Conservation (phyloP, 306 rosid species). For the Abrus precatorius region DNA sequence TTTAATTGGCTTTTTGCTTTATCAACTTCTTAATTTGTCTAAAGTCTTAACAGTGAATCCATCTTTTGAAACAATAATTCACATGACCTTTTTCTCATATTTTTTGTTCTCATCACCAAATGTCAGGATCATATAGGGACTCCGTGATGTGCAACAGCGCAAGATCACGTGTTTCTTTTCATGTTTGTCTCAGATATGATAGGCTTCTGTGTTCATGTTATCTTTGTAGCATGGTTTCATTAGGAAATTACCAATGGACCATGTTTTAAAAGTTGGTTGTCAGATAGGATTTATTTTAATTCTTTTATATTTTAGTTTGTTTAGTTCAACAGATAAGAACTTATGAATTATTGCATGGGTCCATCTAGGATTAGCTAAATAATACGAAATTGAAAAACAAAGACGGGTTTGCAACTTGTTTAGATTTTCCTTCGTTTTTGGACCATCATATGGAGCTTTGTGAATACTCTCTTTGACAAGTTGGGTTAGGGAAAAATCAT, state of each 20-base stretch:
- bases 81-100: no score
- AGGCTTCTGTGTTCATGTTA: slow-evolving; percentile 13
- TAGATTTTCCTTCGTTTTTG: slow-evolving; percentile 1
- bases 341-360: not conserved
- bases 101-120: not conserved
- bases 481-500: not conserved
- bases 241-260: slow-evolving; percentile 13
- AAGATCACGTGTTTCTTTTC: not conserved
- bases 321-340: not conserved
- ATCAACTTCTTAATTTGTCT: no score
- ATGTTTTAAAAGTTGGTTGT: not conserved
- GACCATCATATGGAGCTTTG: not conserved
- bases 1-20: no score
- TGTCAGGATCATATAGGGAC: not conserved
- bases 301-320: no score
- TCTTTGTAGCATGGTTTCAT: not conserved
- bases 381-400: slow-evolving; percentile 1
- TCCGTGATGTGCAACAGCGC: not conserved
- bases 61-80: no score
- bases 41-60: no score
- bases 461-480: not conserved
- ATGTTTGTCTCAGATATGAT: not conserved
- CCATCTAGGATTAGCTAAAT: not conserved
- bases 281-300: not conserved
- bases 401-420: not conserved